These are phyloP conservation scores for Diospyros kaki DNA, from an alignment of 148 eudicot genomes.

Conservation along the genomic window DNA sequence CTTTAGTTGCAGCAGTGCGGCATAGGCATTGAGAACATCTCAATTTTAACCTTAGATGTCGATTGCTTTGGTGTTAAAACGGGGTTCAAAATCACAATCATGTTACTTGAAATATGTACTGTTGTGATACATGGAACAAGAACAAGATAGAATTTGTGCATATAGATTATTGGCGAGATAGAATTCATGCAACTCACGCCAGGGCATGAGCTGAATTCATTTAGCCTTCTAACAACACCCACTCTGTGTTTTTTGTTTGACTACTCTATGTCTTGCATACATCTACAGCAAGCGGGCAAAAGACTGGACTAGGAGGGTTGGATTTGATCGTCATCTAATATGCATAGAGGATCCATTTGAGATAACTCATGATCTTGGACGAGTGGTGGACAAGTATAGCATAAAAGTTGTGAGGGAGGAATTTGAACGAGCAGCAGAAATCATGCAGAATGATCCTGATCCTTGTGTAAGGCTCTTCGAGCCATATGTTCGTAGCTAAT, in stretches of 20 bases:
- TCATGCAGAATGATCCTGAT: constrained; percentile 71
- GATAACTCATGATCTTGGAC: constrained; percentile 80
- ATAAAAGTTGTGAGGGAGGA: constrained; percentile 85
- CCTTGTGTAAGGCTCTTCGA: constrained; percentile 70
- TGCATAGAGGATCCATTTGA: constrained; percentile 98
- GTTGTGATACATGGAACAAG: no score
- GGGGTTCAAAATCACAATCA: no score
- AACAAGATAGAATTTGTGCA: no score
- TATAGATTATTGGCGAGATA: no score
- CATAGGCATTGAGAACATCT: no score
- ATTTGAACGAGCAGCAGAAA: constrained; percentile 90
- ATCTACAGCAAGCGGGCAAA: constrained; percentile 65
- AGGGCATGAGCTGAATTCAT: not conserved
- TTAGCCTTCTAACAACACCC: not conserved
- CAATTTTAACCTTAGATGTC: no score
- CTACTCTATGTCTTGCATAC: not conserved
- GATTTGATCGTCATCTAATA: constrained; percentile 90
- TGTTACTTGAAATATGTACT: no score
- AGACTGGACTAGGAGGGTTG: constrained; percentile 96
- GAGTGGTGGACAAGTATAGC: constrained; percentile 86
- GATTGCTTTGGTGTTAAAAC: no score
- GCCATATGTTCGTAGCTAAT: constrained; percentile 50
- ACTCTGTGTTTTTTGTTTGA: not conserved
- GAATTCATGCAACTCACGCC: no score
- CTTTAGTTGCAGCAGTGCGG: no score